phyloP scores from a whole-genome alignment of 495 filamentous ascomycete genomes.

The Aspergillus leporis region DNA sequence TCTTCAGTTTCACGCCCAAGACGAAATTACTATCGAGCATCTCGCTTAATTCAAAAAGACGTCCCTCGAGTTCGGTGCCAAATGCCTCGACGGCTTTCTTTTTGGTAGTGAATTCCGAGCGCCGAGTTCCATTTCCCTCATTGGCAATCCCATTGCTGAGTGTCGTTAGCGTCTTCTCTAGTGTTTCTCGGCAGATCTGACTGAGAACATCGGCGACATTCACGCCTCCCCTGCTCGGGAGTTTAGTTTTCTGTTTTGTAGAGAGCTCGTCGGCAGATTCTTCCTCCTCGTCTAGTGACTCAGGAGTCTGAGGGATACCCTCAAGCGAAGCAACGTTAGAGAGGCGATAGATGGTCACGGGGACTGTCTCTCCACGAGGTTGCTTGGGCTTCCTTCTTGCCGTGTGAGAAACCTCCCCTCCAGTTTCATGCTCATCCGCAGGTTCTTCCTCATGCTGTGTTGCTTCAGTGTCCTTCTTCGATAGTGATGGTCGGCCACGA shows the following conservation, averaged over 20 bases:
- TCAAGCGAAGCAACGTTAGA: constrained; percentile 36
- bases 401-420: constrained; percentile 14
- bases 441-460: constrained; percentile 18
- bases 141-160: constrained; percentile 40
- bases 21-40: constrained; percentile 65
- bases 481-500: constrained; percentile 17
- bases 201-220: constrained; percentile 69
- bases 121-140: constrained; percentile 35
- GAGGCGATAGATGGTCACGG: constrained; percentile 48
- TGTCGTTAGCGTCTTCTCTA: constrained; percentile 51
- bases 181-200: constrained; percentile 68
- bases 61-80: constrained; percentile 63
- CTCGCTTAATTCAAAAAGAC: constrained; percentile 53
- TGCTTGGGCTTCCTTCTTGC: constrained; percentile 28
- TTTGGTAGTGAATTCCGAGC: constrained; percentile 60
- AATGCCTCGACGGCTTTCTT: constrained; percentile 67
- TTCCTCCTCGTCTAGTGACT: constrained; percentile 32
- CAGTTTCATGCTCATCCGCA: constrained; percentile 18
- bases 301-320: constrained; percentile 17
- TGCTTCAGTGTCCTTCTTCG: constrained; percentile 18
- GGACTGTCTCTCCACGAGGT: constrained; percentile 44
- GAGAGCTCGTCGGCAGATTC: constrained; percentile 38
- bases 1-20: constrained; percentile 60
- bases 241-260: constrained; percentile 31
- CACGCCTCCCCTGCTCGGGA: constrained; percentile 60